These are phyloP conservation scores for Phytophthora sojae DNA, from an alignment of 352 stramenopile species.

Conservation along the genomic window DNA sequence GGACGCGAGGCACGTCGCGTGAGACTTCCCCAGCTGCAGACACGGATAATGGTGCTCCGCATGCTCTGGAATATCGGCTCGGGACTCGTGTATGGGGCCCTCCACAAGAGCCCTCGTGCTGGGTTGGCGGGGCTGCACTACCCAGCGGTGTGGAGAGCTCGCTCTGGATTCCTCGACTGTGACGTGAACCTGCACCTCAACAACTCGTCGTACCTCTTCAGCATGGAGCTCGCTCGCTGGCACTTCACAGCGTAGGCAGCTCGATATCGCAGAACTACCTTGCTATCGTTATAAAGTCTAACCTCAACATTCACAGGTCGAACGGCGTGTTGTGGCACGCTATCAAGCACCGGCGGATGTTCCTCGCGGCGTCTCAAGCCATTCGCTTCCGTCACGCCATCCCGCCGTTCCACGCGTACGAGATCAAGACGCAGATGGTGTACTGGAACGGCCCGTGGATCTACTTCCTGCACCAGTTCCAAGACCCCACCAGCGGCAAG, in stretches of 20 bases:
- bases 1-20: conserved; percentile 3
- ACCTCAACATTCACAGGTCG: conserved; percentile 13
- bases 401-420: conserved; percentile 58
- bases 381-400: conserved; percentile 67
- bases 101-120: conserved; percentile 57
- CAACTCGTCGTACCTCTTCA: conserved; percentile 86
- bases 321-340: conserved; percentile 64
- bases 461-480: conserved; percentile 73
- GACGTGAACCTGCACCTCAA: conserved; percentile 90
- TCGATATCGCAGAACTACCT: background rate
- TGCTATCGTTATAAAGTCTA: background rate
- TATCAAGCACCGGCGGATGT: conserved; percentile 66
- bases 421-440: conserved; percentile 58
- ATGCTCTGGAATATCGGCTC: conserved; percentile 81
- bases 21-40: background rate
- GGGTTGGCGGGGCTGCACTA: conserved; percentile 68
- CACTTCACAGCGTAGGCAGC: conserved; percentile 73
- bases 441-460: conserved; percentile 65
- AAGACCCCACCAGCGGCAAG: conserved; percentile 54
- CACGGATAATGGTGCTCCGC: conserved; percentile 66
- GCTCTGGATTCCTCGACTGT: conserved; percentile 79
- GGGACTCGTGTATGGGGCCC: conserved; percentile 58
- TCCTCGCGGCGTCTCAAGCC: conserved; percentile 66
- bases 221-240: conserved; percentile 89
- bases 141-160: conserved; percentile 77